phyloP scores from a whole-genome alignment of 2,329 filamentous ascomycete species.

The Dactylellina parvicollis region DNA sequence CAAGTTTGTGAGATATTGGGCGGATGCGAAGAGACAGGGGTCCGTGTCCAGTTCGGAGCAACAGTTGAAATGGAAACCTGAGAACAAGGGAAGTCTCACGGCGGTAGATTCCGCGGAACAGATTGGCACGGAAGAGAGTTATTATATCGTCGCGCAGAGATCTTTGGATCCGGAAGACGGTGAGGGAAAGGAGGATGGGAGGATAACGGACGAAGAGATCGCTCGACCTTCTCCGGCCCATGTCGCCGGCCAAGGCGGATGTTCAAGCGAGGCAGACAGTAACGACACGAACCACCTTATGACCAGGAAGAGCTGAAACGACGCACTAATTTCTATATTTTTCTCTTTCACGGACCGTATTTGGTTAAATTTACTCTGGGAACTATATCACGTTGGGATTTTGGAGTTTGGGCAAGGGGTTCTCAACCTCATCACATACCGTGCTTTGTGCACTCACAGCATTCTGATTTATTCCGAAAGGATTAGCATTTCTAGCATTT shows the following conservation, averaged over 20 bases:
- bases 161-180: conserved; percentile 2
- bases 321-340: too few species aligned
- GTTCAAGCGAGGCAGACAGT: background rate
- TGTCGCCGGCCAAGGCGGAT: background rate
- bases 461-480: too few species aligned
- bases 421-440: too few species aligned
- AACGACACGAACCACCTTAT: too few species aligned
- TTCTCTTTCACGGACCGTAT: too few species aligned
- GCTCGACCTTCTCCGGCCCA: background rate
- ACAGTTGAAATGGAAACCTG: background rate
- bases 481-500: too few species aligned
- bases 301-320: too few species aligned
- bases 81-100: background rate
- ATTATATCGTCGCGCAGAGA: conserved; percentile 4
- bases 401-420: too few species aligned
- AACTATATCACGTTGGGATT: too few species aligned
- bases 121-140: conserved; percentile 15
- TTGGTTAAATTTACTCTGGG: too few species aligned
- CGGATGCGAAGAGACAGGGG: background rate
- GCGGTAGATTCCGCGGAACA: background rate
- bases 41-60: background rate
- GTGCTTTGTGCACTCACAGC: too few species aligned
- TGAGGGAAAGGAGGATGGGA: background rate
- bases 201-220: background rate
- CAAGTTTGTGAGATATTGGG: conserved; percentile 14